A percentile compares a stretch with the other conserved stretches of the same genome.
Conservation (phyloP, 208 protist species). For the Vickermania spadyakhi region DNA sequence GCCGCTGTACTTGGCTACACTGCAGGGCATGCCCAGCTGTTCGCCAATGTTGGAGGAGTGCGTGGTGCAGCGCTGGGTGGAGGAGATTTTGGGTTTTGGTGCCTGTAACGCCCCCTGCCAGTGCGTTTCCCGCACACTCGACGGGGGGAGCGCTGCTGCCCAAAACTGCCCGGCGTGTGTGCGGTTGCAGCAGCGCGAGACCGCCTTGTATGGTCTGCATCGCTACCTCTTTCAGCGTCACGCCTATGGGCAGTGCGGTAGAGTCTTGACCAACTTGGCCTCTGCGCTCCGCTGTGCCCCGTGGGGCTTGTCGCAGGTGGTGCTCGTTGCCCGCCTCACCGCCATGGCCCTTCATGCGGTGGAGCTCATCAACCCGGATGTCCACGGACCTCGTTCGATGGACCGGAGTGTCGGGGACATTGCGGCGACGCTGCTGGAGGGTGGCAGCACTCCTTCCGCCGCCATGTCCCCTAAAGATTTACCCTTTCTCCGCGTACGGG, state of each 20-base stretch:
- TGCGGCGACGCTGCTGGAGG: slow-evolving; percentile 1
- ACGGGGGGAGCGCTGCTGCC: slow-evolving; percentile 13
- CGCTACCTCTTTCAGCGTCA: slow-evolving; percentile 65
- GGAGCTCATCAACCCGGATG: slow-evolving; percentile 40
- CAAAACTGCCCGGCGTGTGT: slow-evolving; percentile 35
- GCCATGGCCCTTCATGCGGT: slow-evolving; percentile 54
- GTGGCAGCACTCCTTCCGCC: slow-evolving; percentile 1
- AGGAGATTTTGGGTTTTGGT: slow-evolving; percentile 7
- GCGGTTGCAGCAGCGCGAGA: slow-evolving; percentile 56
- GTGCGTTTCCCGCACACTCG: slow-evolving; percentile 16
- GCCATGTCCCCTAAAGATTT: slow-evolving; percentile 43
- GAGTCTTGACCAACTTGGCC: slow-evolving; percentile 60
- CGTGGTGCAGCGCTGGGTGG: not conserved
- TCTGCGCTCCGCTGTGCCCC: slow-evolving; percentile 58
- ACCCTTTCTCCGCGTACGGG: slow-evolving; percentile 56
- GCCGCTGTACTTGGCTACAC: not conserved
- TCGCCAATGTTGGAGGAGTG: not conserved
- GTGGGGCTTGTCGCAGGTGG: slow-evolving; percentile 19
- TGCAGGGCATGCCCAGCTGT: not conserved
- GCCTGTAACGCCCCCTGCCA: slow-evolving; percentile 30
- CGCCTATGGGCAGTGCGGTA: slow-evolving; percentile 63
- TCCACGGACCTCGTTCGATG: slow-evolving; percentile 9
- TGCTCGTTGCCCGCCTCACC: slow-evolving; percentile 41
- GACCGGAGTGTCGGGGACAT: not conserved
- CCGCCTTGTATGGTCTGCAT: slow-evolving; percentile 52